Base-by-base conservation (phyloP, 1,284 basidiomycete genomes). In the Malassezia vespertilionis region DNA sequence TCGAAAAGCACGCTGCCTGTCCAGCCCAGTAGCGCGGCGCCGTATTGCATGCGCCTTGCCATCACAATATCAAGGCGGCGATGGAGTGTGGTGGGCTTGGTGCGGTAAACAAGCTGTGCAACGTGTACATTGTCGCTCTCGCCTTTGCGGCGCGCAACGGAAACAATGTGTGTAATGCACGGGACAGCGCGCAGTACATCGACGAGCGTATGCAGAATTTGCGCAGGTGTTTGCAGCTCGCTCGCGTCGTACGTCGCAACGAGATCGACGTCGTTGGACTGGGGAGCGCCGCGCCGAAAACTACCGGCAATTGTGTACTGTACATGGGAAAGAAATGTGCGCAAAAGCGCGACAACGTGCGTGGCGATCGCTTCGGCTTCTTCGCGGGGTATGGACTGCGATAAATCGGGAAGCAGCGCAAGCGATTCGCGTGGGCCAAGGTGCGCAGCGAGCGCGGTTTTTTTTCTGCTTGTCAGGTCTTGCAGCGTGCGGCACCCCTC, bases 391-490 rank as follows among this genome's bases (percentile, higher is more conserved):
- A 57, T 51, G 9, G 21, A 26, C 27, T 22, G 30, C 7, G 22
- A 18, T 4, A 57, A 28, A 15, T 57, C 54, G 5, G 54, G 54
- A 1, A 57, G 44, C 20, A 57, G 23, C 8, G 30, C 31, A 2
- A 57, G 34, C 21, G 42, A 44, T n/a, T 46, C 46, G 2, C 3
- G 21, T 1, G 36, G 32, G 2, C 48, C 43, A 12, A 51, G 41
- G 6, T 37, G 47, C 17, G 35, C 23, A 20, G 47, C 33, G 4
- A 50, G 20, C n/a, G 15, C 31, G n/a, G 42, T 54, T 24, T 56
- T 55, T 5, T 55, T 49, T 4, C 51, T 27, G 11, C 51, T 20
- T n/a, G 65, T 45, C 3, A 69, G 57, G 26, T 69, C 66, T 2
- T 43, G 46, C 15, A 63, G 54, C 4, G 48, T 46, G 8, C 66